A percentile compares a stretch with the other conserved stretches of the same genome.
Evolutionary conservation across 1,139 yeast species (phyloP).

Genomic region (Sugiyamaella paludigena): DNA sequence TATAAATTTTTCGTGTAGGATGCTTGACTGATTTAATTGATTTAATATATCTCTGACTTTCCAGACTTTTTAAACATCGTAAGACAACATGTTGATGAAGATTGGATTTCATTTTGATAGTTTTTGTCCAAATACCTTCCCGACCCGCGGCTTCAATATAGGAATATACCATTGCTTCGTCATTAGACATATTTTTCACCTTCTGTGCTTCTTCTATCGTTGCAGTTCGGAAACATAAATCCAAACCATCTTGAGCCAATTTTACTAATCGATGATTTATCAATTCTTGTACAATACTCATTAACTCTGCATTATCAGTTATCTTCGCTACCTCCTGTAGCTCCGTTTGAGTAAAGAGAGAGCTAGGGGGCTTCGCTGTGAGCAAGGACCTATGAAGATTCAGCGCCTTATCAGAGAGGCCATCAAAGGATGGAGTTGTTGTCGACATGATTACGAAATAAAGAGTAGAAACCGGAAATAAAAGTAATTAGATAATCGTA

Average conservation of each 20-base stretch:
- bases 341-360: constrained; percentile 59
- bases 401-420: constrained; percentile 47
- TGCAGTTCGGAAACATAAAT: constrained; percentile 68
- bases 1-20: constrained; percentile 95
- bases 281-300: constrained; percentile 30
- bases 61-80: constrained; percentile 80
- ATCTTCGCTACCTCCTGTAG: constrained; percentile 41
- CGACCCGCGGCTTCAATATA: constrained; percentile 90
- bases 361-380: constrained; percentile 39
- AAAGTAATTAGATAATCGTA: too few relatives aligned
- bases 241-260: constrained; percentile 57
- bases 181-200: constrained; percentile 72
- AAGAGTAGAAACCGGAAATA: too few relatives aligned
- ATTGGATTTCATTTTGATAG: constrained; percentile 85
- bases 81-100: constrained; percentile 89
- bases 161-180: constrained; percentile 88
- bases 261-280: constrained; percentile 56
- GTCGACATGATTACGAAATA: not conserved
- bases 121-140: constrained; percentile 93
- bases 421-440: constrained; percentile 13
- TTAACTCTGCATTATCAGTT: constrained; percentile 22
- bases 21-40: constrained; percentile 87
- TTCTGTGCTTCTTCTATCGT: constrained; percentile 35
- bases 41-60: constrained; percentile 80
- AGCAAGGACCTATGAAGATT: constrained; percentile 61